Evolutionary conservation across 352 stramenopile genomes (phyloP), one percentile per base, ranked within the genome.

Genomic region (Phytophthora boehmeriae): DNA sequence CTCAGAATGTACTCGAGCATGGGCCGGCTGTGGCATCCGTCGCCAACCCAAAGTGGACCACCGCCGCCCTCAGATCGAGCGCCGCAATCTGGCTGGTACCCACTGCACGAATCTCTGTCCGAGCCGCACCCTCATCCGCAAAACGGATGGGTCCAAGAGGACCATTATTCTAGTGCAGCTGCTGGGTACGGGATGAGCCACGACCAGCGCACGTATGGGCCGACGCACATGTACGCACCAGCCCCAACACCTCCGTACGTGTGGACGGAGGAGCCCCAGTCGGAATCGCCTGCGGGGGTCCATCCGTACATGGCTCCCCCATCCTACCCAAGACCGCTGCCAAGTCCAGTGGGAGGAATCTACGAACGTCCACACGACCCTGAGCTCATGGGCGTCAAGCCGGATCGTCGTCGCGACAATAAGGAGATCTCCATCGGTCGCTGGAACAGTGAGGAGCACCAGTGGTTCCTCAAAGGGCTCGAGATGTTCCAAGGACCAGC

Each of bases 401-500:
- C 19, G 20, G 38, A 44, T 8, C 38, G 38, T 20, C 38, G 38
- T 22, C 76, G 75, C 23, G 66, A 66, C 32, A 76, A 75, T 36
- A 78, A 80, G 43, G 80, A 88, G 66, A 86, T 86, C 55, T 72
- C 80, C 23, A 82, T 92, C 54, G 86, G 86, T 8, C 83, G 86
- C 38, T 95, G 86, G 86, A 90, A 82, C 35, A 75, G 53, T 16
- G 80, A 90, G 10, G 86, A 95, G 59, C 86, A 95, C 58, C 71
- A 82, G 17, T 77, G 76, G 45, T 95, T 95, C 53, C 67, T 95
- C 39, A 80, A 89, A 25, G 86, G 86, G 0, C 79, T 95, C 62
- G 80, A 95, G 71, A 84, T 86, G 69, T 94, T 90, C 55, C 79
- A 90, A 41, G 80, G 83, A 1, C 82, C 81, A 1, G 81, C 81